Conservation (phyloP, 176 grass and related monocot genomes). For the Avena eriantha region DNA sequence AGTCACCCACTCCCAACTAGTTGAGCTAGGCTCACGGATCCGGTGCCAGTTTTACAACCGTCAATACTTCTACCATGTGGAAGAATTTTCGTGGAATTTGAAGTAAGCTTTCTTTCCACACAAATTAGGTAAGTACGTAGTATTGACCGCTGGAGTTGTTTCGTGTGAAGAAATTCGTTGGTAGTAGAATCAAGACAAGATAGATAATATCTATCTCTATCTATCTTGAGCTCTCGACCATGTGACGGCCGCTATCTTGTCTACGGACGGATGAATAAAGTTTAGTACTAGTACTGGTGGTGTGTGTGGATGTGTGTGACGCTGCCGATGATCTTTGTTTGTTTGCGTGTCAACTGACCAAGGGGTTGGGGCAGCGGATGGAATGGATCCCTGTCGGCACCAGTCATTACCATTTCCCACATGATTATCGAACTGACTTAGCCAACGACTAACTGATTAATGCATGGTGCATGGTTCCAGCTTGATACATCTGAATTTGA, state of each 20-base stretch:
- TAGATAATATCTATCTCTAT: too few species aligned
- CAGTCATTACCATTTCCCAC: neutral
- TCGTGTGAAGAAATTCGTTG: neutral
- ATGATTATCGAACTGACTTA: neutral
- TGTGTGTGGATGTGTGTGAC: neutral
- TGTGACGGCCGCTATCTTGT: too few species aligned
- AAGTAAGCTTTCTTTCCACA: neutral
- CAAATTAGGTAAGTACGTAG: neutral
- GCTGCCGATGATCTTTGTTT: constrained; percentile 19
- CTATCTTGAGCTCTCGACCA: too few species aligned
- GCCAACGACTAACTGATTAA: constrained; percentile 2
- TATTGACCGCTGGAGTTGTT: neutral
- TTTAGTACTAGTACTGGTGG: neutral
- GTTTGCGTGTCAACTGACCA: constrained; percentile 24
- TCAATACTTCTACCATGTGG: neutral
- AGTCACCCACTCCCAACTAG: too few species aligned
- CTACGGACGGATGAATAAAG: neutral
- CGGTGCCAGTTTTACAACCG: too few species aligned
- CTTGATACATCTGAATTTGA: too few species aligned
- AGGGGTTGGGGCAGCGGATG: neutral
- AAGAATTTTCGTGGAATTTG: neutral
- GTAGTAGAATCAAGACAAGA: neutral
- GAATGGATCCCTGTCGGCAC: neutral
- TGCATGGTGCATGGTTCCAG: neutral
- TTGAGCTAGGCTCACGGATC: too few species aligned